A percentile compares a stretch with the other conserved stretches of the same genome.
Evolutionary conservation across 768 basidiomycete species (phyloP).

Genomic region (Amanita molliuscula): DNA sequence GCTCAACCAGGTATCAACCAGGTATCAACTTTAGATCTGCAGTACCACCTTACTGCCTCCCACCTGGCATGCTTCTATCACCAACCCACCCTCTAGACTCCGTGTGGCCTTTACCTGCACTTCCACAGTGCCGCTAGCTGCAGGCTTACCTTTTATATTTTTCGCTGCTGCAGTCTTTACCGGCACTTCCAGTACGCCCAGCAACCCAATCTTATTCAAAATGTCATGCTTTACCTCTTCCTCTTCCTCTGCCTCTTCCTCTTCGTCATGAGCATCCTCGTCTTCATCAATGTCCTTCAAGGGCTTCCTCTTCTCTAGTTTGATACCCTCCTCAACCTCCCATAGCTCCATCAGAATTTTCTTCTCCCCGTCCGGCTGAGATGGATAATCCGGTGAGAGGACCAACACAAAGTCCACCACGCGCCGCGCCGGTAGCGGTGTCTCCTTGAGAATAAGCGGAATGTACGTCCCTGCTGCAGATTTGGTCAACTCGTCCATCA

Average conservation of each 20-base stretch:
- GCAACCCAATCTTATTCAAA: conserved; percentile 39
- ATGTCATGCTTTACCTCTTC: conserved; percentile 52
- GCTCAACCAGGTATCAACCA: too few relatives aligned
- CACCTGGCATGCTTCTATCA: conserved; percentile 13
- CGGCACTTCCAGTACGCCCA: conserved; percentile 23
- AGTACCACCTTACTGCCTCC: background rate
- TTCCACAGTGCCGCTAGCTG: conserved; percentile 25
- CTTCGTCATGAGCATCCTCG: conserved; percentile 27
- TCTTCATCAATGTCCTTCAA: conserved; percentile 19
- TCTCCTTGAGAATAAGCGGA: conserved; percentile 58
- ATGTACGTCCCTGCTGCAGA: conserved; percentile 49
- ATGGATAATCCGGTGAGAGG: conserved; percentile 26
- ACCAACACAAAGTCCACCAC: conserved; percentile 35
- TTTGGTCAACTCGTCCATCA: conserved; percentile 25
- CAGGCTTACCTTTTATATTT: background rate
- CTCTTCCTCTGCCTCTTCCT: conserved; percentile 42
- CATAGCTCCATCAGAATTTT: conserved; percentile 62
- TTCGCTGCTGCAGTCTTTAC: background rate
- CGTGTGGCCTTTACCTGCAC: conserved; percentile 36
- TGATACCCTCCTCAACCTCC: conserved; percentile 64
- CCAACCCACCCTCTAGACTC: conserved; percentile 25
- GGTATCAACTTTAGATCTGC: background rate
- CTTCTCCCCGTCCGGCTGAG: conserved; percentile 19
- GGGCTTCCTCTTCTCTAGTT: conserved; percentile 45
- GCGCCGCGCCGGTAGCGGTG: conserved; percentile 59